Evolutionary conservation across 2,329 filamentous ascomycete species (phyloP), one percentile per base, ranked within the genome.

Genomic region (Curvularia sp.): DNA sequence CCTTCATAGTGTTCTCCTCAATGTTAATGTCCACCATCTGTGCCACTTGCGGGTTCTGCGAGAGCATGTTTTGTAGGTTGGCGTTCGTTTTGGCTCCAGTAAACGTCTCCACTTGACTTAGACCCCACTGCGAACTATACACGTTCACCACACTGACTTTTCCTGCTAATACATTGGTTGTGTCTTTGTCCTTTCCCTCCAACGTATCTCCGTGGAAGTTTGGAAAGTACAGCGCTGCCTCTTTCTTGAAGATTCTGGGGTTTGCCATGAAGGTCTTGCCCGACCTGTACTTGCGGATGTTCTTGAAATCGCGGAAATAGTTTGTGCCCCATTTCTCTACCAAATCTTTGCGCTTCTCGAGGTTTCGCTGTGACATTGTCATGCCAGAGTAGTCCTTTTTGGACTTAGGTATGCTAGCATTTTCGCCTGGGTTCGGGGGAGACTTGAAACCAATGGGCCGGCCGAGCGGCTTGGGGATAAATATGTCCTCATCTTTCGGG

Each of bases 271-370:
- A 99, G 24, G 92, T 92, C 79, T 99, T 99, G 71, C 95, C 95
- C 69, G 93, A 87, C 79, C 84, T 80, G 65, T 95, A 89, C 65
- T 79, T 77, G 24, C 89, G 83, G 77, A 97, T 86, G 79, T 96
- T 95, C 59, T 86, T 87, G 90, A 93, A 97, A 83, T 99, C 94
- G 76, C 93, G 90, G 81, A 97, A 99, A 79, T 99, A 99, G 2
- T 94, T 93, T 58, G 91, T 91, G 20, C 89, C 83, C 72, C 96
- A 89, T 75, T 92, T 88, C 66, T 86, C 84, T 44, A 91, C 91
- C 53, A 98, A 82, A 74, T 92, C 84, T 67, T 91, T 85, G 64
- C 94, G 86, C 65, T 88, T 86, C 64, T 86, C 83, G 7, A 97
- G 79, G 75, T 98, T 93, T 33, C 72, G 70, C 53, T 75, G 64